Conservation (phyloP, 2,329 filamentous ascomycete species). For the Xylariaceae sp. region DNA sequence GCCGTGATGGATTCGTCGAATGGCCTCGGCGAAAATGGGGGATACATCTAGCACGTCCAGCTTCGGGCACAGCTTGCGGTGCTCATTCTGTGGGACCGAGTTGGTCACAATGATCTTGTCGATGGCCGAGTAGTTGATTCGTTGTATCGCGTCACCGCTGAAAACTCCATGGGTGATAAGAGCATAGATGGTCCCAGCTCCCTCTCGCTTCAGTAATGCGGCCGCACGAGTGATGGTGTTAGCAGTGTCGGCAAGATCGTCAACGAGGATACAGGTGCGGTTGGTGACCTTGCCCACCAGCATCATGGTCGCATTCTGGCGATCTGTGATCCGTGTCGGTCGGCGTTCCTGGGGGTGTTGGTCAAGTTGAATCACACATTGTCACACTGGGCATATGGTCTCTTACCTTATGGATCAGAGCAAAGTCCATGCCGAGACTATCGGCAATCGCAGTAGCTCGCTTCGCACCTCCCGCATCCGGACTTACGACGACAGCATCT, state of each 20-base stretch:
- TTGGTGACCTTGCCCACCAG: conserved; percentile 81
- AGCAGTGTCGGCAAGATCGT: conserved; percentile 91
- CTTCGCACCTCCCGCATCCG: conserved; percentile 95
- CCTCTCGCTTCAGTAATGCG: conserved; percentile 94
- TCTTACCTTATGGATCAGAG: conserved; percentile 91
- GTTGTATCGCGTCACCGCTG: conserved; percentile 88
- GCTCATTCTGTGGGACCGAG: conserved; percentile 83
- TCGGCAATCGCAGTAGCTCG: conserved; percentile 93
- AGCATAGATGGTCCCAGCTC: conserved; percentile 86
- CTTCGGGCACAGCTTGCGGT: conserved; percentile 75
- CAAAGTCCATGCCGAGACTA: conserved; percentile 88
- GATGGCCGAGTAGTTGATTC: conserved; percentile 87
- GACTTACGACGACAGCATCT: conserved; percentile 88
- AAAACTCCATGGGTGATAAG: conserved; percentile 93
- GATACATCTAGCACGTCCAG: conserved; percentile 89
- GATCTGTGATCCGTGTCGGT: conserved; percentile 80
- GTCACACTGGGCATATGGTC: conserved; percentile 23
- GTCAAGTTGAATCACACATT: conserved; percentile 33
- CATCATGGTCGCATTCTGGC: conserved; percentile 94
- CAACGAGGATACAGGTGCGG: conserved; percentile 82
- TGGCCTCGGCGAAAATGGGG: conserved; percentile 90
- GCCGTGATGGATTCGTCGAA: conserved; percentile 92
- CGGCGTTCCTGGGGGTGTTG: conserved; percentile 66
- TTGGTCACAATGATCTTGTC: conserved; percentile 96
- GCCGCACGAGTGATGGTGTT: conserved; percentile 96